Evolutionary conservation across 1,284 basidiomycete genomes (phyloP).

Genomic region (Pyrrhoderma noxium): DNA sequence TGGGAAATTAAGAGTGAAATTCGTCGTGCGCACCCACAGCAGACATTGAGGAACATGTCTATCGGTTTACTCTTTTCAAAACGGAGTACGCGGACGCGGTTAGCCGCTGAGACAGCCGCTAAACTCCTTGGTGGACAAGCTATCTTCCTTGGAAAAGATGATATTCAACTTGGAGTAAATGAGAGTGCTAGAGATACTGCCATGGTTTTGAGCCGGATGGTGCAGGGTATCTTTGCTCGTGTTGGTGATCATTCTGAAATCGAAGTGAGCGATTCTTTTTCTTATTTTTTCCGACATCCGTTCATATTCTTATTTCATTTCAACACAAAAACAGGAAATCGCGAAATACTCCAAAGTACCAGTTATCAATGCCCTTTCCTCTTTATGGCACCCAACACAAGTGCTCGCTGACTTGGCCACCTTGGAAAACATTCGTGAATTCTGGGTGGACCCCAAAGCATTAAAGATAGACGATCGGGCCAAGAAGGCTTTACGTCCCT

Average conservation of each 20-base stretch:
- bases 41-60: constrained; percentile 71
- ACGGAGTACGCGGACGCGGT: constrained; percentile 86
- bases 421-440: constrained; percentile 66
- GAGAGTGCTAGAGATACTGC: constrained; percentile 84
- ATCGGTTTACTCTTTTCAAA: constrained; percentile 91
- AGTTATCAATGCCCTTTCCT: constrained; percentile 92
- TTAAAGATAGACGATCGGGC: constrained; percentile 23
- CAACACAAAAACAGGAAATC: constrained; percentile 70
- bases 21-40: constrained; percentile 36
- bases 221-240: constrained; percentile 94
- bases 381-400: constrained; percentile 95
- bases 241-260: constrained; percentile 91
- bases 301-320: not conserved
- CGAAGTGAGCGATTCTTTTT: constrained; percentile 49
- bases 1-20: too few species aligned
- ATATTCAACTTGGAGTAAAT: constrained; percentile 97
- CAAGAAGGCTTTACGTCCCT: constrained; percentile 41
- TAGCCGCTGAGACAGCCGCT: constrained; percentile 81
- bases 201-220: constrained; percentile 89
- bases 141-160: constrained; percentile 84
- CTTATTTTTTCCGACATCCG: too few species aligned
- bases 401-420: constrained; percentile 92
- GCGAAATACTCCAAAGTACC: constrained; percentile 87
- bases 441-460: constrained; percentile 36
- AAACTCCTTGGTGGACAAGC: constrained; percentile 80